Conservation (phyloP, 192 early-diverging fungal species). For the Cladochytrium replicatum region DNA sequence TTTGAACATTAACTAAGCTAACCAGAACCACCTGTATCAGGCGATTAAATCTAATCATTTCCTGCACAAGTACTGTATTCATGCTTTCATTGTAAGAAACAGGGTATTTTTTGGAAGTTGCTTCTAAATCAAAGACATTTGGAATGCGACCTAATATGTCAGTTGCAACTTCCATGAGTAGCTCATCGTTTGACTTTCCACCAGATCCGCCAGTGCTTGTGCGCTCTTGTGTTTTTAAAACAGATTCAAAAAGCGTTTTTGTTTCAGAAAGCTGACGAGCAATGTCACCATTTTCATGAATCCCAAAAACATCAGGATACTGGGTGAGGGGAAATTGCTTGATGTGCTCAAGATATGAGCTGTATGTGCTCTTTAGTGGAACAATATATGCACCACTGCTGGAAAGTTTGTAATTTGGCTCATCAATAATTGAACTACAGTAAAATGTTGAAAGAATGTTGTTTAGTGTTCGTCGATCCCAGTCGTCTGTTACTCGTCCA, state of each 20-base stretch:
- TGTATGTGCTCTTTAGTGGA: conserved; percentile 42
- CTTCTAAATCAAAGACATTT: conserved; percentile 37
- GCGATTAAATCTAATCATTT: conserved; percentile 57
- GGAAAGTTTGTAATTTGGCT: conserved; percentile 42
- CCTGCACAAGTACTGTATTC: conserved; percentile 58
- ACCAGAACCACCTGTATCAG: conserved; percentile 45
- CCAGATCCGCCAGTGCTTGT: conserved; percentile 19
- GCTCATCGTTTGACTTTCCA: conserved; percentile 47
- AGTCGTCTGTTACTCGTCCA: conserved; percentile 57
- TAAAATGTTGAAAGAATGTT: conserved; percentile 49
- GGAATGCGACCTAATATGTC: conserved; percentile 45
- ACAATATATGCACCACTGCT: conserved; percentile 45
- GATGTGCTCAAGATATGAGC: conserved; percentile 48
- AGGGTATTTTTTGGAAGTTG: conserved; percentile 36
- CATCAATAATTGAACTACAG: conserved; percentile 38
- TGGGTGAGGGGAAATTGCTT: conserved; percentile 45
- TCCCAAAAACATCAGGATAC: conserved; percentile 56
- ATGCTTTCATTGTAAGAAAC: conserved; percentile 54
- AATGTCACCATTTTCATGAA: conserved; percentile 62
- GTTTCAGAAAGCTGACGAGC: conserved; percentile 52
- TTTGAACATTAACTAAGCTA: conserved; percentile 50
- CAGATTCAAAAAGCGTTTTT: conserved; percentile 41
- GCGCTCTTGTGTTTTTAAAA: conserved; percentile 44
- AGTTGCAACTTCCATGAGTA: conserved; percentile 43
- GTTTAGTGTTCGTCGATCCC: conserved; percentile 52